Evolutionary conservation across 257 asterid genomes (phyloP), one percentile per base, ranked within the genome.

Genomic region (Verbena officinalis): DNA sequence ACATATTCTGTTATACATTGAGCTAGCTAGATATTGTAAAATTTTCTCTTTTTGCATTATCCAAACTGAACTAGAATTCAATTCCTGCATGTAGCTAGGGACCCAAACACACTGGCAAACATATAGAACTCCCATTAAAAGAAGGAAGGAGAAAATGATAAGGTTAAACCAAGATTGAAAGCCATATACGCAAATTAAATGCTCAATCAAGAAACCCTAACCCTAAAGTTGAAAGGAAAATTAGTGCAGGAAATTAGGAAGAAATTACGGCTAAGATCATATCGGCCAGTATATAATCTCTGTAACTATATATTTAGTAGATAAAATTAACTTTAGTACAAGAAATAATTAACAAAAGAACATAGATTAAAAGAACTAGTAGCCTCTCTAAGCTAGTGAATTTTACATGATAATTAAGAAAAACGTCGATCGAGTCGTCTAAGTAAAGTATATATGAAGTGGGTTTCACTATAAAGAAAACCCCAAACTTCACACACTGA

Each of bases 401-500:
- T 55, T 60, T 48, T 65, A 72, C 73, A 63, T 56, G 57, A 70
- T 69, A 56, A 38, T 24, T 34, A 64, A 10, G 49, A 27, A 17
- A 53, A n/a, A n/a, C n/a, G n/a, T n/a, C n/a, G n/a, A n/a, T n/a
- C n/a, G n/a, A n/a, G n/a, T n/a, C n/a, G 59, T 50, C 59, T 65
- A 50, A 27, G 14, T 31, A 20, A 36, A 14, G 21, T 61, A 64
- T 34, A 42, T 33, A 52, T 55, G 68, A 64, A 73, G 67, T 46
- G 81, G 80, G 83, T 80, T n/a, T 84, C 64, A 67, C 49, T 58
- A 42, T 62, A 75, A 78, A 69, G 73, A 62, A 67, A 67, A 71
- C 72, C 80, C 73, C 51, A 53, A 46, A 23, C 62, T 54, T 59
- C 50, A 59, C 34, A 52, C 36, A 53, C 17, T 27, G 33, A 27